Conservation (phyloP, 2,329 filamentous ascomycete species). For the Venturia pyrina region DNA sequence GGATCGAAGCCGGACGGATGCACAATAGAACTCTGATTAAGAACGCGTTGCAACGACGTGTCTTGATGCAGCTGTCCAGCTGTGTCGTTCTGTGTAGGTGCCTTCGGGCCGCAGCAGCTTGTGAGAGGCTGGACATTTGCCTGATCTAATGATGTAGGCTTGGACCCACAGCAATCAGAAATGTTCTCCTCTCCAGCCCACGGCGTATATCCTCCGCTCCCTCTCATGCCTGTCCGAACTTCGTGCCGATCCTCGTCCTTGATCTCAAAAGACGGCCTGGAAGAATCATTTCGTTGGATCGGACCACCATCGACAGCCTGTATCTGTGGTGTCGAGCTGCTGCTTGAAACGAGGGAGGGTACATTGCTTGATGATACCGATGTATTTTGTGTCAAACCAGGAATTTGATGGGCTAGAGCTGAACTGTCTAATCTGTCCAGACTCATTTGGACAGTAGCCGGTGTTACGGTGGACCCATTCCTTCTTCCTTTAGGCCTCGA, state of each 20-base stretch:
- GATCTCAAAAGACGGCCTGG: background rate
- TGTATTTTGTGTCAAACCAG: background rate
- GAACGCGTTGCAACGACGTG: background rate
- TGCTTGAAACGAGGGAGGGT: conserved; percentile 9
- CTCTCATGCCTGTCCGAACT: conserved; percentile 1
- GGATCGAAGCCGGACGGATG: background rate
- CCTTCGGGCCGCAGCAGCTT: background rate
- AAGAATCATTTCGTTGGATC: background rate
- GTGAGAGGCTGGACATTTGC: background rate
- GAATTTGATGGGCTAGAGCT: background rate
- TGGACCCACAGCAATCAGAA: background rate
- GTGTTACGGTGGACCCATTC: background rate
- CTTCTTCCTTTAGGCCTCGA: conserved; percentile 5
- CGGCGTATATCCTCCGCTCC: background rate
- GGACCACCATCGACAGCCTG: conserved; percentile 6
- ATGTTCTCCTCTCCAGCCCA: background rate
- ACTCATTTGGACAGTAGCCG: conserved; percentile 2
- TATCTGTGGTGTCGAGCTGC: conserved; percentile 9
- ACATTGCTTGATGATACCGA: conserved; percentile 9
- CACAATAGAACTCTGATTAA: background rate
- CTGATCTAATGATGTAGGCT: background rate
- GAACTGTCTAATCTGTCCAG: background rate
- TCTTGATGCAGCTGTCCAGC: background rate
- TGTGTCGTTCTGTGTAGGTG: background rate
- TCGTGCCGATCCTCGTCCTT: background rate